phyloP scores from a whole-genome alignment of 805 yeast species.

The Metschnikowia reukaufii region DNA sequence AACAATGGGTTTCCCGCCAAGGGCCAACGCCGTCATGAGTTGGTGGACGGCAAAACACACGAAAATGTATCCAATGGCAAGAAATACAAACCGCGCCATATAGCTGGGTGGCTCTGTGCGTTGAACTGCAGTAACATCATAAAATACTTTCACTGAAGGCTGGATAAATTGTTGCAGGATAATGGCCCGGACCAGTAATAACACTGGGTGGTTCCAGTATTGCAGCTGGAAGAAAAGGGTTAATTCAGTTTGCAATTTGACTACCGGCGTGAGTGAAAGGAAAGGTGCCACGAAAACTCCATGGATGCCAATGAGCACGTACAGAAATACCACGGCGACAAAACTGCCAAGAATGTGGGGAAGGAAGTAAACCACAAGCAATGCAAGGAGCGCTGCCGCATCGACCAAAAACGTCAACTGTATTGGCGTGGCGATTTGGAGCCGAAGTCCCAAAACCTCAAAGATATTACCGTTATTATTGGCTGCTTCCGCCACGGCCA shows the following conservation, averaged over 20 bases:
- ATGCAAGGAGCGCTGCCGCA: constrained; percentile 33
- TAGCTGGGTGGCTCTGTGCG: constrained; percentile 29
- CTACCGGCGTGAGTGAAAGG: neutral
- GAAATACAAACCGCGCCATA: constrained; percentile 37
- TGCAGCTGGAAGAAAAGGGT: neutral
- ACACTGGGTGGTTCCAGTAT: neutral
- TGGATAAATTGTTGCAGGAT: constrained; percentile 1
- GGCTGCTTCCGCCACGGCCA: constrained; percentile 18
- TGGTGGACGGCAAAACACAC: constrained; percentile 26
- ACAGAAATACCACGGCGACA: constrained; percentile 6
- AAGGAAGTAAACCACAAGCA: constrained; percentile 44
- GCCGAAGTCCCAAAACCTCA: constrained; percentile 36
- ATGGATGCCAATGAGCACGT: constrained; percentile 3
- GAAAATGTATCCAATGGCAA: constrained; percentile 35
- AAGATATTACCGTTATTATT: constrained; percentile 28
- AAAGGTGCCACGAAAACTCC: constrained; percentile 8
- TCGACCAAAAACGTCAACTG: constrained; percentile 34
- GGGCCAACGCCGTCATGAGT: constrained; percentile 30
- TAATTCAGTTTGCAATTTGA: neutral
- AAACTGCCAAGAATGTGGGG: constrained; percentile 49
- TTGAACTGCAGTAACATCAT: constrained; percentile 3
- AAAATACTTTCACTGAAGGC: constrained; percentile 2
- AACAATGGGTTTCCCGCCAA: constrained; percentile 44
- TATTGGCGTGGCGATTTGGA: constrained; percentile 38
- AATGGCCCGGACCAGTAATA: neutral